These are phyloP conservation scores for Ceratocystis colombiana DNA, from an alignment of 2,329 filamentous ascomycete species.

Conservation along the genomic window DNA sequence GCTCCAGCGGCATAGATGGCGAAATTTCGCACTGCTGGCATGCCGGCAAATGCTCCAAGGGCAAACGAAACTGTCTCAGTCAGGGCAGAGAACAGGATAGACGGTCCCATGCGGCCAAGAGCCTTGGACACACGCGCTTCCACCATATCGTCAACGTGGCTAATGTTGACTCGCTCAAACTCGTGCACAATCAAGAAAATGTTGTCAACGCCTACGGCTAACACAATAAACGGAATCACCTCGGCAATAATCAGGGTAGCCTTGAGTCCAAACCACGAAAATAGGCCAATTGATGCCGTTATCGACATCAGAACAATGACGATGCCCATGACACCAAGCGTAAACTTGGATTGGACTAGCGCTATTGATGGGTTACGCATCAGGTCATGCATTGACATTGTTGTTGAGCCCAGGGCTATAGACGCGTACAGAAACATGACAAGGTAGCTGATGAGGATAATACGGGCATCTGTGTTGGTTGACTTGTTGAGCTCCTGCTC, in stretches of 20 bases:
- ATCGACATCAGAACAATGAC: constrained; percentile 97
- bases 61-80: constrained; percentile 93
- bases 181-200: constrained; percentile 98
- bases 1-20: constrained; percentile 92
- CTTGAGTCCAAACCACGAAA: constrained; percentile 83
- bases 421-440: constrained; percentile 99
- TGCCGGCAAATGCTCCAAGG: constrained; percentile 84
- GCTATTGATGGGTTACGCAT: constrained; percentile 72
- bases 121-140: constrained; percentile 78
- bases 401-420: constrained; percentile 79
- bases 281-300: constrained; percentile 84
- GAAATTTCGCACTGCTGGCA: constrained; percentile 97
- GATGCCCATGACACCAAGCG: constrained; percentile 87
- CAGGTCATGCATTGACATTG: constrained; percentile 64
- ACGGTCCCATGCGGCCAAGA: constrained; percentile 92
- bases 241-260: constrained; percentile 96
- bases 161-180: constrained; percentile 88
- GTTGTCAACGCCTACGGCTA: constrained; percentile 96
- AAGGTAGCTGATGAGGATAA: constrained; percentile 90
- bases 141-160: constrained; percentile 78
- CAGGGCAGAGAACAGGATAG: constrained; percentile 86
- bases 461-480: constrained; percentile 95
- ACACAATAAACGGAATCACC: constrained; percentile 92
- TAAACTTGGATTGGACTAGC: constrained; percentile 92
- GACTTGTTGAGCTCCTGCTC: constrained; percentile 96